phyloP scores from a whole-genome alignment of 2,329 filamentous ascomycete species.

The Aspergillus phoenicis region DNA sequence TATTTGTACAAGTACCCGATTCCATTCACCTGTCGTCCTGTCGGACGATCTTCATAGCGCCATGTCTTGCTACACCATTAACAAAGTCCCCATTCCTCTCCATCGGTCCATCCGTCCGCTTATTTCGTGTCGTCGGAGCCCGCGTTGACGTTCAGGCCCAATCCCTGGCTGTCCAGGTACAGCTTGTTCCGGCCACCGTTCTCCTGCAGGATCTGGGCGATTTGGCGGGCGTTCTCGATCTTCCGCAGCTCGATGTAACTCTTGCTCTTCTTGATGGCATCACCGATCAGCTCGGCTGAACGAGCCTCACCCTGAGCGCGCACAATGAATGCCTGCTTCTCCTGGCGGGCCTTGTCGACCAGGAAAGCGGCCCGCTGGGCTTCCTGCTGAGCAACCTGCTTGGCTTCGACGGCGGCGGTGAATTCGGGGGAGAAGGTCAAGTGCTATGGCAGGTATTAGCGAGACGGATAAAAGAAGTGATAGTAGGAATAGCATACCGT shows the following conservation, averaged over 20 bases:
- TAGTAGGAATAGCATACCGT: slow-evolving; percentile 61
- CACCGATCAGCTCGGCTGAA: slow-evolving; percentile 95
- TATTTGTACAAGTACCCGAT: slow-evolving; percentile 41
- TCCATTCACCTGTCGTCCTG: slow-evolving; percentile 19
- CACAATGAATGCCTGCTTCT: slow-evolving; percentile 99
- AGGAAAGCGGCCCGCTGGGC: slow-evolving; percentile 96
- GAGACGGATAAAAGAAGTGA: neutral
- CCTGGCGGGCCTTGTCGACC: slow-evolving; percentile 97
- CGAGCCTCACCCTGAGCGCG: slow-evolving; percentile 98
- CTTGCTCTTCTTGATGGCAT: slow-evolving; percentile 99
- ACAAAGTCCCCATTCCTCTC: neutral
- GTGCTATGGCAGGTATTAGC: slow-evolving; percentile 49
- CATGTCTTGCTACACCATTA: neutral
- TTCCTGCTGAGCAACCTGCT: slow-evolving; percentile 79
- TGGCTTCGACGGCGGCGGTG: slow-evolving; percentile 69
- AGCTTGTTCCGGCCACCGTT: slow-evolving; percentile 86
- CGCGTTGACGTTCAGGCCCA: slow-evolving; percentile 80
- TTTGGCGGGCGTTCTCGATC: slow-evolving; percentile 91
- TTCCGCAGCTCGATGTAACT: slow-evolving; percentile 96
- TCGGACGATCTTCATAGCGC: slow-evolving; percentile 14
- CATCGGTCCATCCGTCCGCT: slow-evolving; percentile 16
- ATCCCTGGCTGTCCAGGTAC: slow-evolving; percentile 84
- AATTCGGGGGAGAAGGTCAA: slow-evolving; percentile 71
- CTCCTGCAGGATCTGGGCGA: slow-evolving; percentile 87
- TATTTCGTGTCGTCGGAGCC: slow-evolving; percentile 36